phyloP scores from a whole-genome alignment of 176 grass and related monocot genomes.

The Bromus sterilis region DNA sequence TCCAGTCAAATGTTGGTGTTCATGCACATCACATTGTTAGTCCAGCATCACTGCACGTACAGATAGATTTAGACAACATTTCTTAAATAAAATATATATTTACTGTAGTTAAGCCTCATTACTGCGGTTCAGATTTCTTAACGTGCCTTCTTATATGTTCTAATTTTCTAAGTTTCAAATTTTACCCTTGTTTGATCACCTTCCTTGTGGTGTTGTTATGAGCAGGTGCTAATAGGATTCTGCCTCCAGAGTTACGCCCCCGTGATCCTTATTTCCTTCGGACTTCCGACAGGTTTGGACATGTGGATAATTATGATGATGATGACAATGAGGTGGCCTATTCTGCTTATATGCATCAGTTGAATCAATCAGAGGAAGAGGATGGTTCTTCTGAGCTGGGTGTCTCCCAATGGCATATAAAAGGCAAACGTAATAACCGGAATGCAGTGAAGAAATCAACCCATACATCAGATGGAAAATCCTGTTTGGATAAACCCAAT shows the following conservation, averaged over 20 bases:
- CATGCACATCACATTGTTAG: not conserved
- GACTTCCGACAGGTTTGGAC: constrained; percentile 47
- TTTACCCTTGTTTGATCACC: constrained; percentile 23
- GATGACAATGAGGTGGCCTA: constrained; percentile 21
- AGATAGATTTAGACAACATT: not conserved
- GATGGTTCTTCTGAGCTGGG: constrained; percentile 56
- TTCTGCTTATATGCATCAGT: constrained; percentile 32
- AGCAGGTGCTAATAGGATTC: constrained; percentile 50
- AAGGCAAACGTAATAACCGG: constrained; percentile 97
- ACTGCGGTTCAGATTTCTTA: not conserved
- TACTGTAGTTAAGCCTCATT: not conserved
- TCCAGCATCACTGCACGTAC: not conserved
- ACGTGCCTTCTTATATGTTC: not conserved
- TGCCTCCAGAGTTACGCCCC: constrained; percentile 25
- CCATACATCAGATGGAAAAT: constrained; percentile 35
- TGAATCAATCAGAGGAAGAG: constrained; percentile 55
- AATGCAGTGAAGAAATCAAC: constrained; percentile 43
- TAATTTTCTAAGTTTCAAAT: constrained; percentile 13
- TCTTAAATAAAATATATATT: not conserved
- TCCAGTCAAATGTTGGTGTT: not conserved
- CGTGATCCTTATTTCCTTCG: constrained; percentile 39
- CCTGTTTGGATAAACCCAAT: constrained; percentile 52
- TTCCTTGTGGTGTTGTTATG: constrained; percentile 29
- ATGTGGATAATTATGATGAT: constrained; percentile 41
- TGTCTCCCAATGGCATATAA: constrained; percentile 89